Percentiles rank a stretch among this genome's conserved stretches.
phyloP scores from a whole-genome alignment of 805 yeast species.

The Candida sphagnicola region DNA sequence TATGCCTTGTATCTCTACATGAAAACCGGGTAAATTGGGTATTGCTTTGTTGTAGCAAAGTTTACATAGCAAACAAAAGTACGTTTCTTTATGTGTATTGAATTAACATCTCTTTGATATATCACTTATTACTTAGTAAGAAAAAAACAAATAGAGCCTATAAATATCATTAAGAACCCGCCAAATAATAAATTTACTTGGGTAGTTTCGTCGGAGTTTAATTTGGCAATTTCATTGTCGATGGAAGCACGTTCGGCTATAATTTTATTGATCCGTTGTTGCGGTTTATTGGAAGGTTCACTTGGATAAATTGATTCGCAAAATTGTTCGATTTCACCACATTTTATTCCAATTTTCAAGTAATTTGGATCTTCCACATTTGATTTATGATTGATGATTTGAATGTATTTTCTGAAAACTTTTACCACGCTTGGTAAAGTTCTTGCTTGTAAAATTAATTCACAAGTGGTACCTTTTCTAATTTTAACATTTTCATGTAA shows the following conservation, averaged over 20 bases:
- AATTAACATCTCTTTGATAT: no score
- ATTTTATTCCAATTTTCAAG: conserved; percentile 73
- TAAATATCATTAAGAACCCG: conserved; percentile 1
- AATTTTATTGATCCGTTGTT: conserved; percentile 35
- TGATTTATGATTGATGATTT: conserved; percentile 74
- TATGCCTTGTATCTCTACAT: no score
- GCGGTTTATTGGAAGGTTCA: conserved; percentile 29
- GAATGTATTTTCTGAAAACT: conserved; percentile 72
- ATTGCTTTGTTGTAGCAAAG: no score
- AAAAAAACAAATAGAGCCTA: neutral
- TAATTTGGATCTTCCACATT: conserved; percentile 83
- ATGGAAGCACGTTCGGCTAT: conserved; percentile 33
- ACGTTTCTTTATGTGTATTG: no score
- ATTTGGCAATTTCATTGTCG: conserved; percentile 16
- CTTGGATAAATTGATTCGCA: conserved; percentile 73
- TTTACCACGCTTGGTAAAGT: conserved; percentile 70
- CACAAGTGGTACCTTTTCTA: conserved; percentile 83
- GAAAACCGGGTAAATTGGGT: no score
- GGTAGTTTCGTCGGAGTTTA: conserved; percentile 17
- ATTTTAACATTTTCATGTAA: conserved; percentile 76
- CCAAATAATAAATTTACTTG: conserved; percentile 8
- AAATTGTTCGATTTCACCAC: conserved; percentile 87
- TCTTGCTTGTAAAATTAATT: conserved; percentile 68
- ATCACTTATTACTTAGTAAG: neutral
- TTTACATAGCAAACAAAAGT: no score